Conservation (phyloP, 208 protist species). For the Trypanosoma lewisi region DNA sequence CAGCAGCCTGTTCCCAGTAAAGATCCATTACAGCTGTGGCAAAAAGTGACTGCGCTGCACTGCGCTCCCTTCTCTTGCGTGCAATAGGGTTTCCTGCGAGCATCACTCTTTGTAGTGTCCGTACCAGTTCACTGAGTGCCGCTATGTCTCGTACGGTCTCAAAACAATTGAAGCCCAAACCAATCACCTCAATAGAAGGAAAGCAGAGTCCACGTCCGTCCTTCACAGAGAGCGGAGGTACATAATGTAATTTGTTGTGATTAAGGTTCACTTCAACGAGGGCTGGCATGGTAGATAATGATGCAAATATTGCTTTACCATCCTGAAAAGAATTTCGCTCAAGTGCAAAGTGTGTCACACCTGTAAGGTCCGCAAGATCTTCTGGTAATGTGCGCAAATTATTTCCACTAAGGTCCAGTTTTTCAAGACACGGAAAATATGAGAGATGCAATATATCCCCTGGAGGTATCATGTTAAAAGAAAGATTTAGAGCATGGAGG, state of each 20-base stretch:
- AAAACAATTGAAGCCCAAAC: slow-evolving; percentile 64
- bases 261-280: slow-evolving; percentile 84
- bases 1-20: slow-evolving; percentile 37
- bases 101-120: slow-evolving; percentile 60
- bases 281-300: slow-evolving; percentile 80
- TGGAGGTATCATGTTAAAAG: slow-evolving; percentile 77
- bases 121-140: slow-evolving; percentile 56
- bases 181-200: slow-evolving; percentile 67
- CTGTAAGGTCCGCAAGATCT: slow-evolving; percentile 68
- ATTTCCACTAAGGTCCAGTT: slow-evolving; percentile 86
- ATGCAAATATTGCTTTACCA: slow-evolving; percentile 49
- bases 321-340: slow-evolving; percentile 70
- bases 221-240: slow-evolving; percentile 55
- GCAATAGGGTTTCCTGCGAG: slow-evolving; percentile 62
- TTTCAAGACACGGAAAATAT: slow-evolving; percentile 63
- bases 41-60: slow-evolving; percentile 35
- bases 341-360: slow-evolving; percentile 82
- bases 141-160: slow-evolving; percentile 32
- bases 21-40: slow-evolving; percentile 58
- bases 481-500: slow-evolving; percentile 74
- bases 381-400: slow-evolving; percentile 53
- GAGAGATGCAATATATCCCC: slow-evolving; percentile 51
- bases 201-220: slow-evolving; percentile 52
- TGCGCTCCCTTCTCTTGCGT: slow-evolving; percentile 22
- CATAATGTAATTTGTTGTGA: slow-evolving; percentile 58